Evolutionary conservation across 108 stramenopile species (phyloP).

Genomic region (Bacterosira constricta): DNA sequence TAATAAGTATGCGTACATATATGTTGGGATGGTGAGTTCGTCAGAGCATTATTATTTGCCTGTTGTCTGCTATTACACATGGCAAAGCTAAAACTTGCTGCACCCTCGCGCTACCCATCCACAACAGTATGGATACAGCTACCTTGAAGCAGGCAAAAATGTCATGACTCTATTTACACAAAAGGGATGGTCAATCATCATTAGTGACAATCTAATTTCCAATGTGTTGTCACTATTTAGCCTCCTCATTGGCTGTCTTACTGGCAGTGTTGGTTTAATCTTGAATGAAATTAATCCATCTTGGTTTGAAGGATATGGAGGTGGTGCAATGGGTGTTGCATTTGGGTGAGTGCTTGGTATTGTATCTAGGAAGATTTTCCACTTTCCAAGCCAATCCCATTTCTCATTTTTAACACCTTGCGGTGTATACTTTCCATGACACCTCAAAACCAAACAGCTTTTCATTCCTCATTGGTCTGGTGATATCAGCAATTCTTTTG

Average conservation of each 20-base stretch:
- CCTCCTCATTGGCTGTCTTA: constrained; percentile 56
- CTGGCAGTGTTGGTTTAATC: constrained; percentile 62
- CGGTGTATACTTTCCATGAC: constrained; percentile 2
- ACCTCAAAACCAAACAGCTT: constrained; percentile 21
- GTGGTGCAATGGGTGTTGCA: constrained; percentile 35
- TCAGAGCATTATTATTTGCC: background rate
- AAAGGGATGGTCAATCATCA: constrained; percentile 70
- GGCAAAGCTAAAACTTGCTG: background rate
- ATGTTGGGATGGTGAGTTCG: constrained; percentile 70
- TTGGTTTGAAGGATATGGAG: constrained; percentile 52
- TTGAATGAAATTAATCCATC: constrained; percentile 43
- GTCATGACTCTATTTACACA: constrained; percentile 71
- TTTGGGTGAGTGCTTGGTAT: constrained; percentile 45
- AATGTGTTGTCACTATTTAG: constrained; percentile 63
- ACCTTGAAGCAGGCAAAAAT: constrained; percentile 73
- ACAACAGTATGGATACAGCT: constrained; percentile 74
- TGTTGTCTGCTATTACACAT: background rate
- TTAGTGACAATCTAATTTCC: constrained; percentile 57
- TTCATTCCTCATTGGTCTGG: constrained; percentile 68
- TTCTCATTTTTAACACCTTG: background rate
- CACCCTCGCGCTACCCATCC: constrained; percentile 5
- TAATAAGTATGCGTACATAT: constrained; percentile 85
- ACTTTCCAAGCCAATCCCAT: background rate
- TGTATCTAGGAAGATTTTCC: background rate
- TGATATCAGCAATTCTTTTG: constrained; percentile 62